Evolutionary conservation across 1,284 basidiomycete genomes (phyloP).

Genomic region (Naganishia cerealis): DNA sequence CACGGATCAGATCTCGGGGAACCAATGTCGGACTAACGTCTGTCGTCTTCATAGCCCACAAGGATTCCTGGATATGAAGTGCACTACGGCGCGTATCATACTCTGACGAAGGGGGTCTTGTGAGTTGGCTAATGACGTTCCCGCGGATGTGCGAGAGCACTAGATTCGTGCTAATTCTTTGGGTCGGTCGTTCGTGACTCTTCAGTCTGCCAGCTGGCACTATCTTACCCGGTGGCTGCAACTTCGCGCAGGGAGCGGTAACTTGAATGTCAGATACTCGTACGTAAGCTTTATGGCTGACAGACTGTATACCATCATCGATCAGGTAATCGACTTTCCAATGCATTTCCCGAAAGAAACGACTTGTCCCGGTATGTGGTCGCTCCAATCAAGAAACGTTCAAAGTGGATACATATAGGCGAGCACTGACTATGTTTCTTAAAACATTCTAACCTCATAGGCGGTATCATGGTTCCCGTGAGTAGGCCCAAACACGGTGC

Average conservation of each 20-base stretch:
- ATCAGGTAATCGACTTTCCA: slow-evolving; percentile 46
- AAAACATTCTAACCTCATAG: neutral
- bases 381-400: neutral
- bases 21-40: neutral
- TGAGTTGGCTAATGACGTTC: slow-evolving; percentile 33
- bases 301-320: too few relatives aligned
- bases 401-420: too few relatives aligned
- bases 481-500: neutral
- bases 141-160: neutral
- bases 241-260: slow-evolving; percentile 48
- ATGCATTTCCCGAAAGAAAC: slow-evolving; percentile 43
- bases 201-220: slow-evolving; percentile 48
- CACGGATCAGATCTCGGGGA: neutral
- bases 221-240: slow-evolving; percentile 46
- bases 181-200: neutral
- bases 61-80: slow-evolving; percentile 35
- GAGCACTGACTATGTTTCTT: too few relatives aligned
- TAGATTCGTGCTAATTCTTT: neutral
- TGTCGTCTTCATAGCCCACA: slow-evolving; percentile 20
- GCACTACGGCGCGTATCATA: slow-evolving; percentile 33
- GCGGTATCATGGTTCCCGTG: slow-evolving; percentile 36
- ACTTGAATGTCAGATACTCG: neutral
- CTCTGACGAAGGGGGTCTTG: slow-evolving; percentile 50
- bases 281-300: neutral
- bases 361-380: slow-evolving; percentile 24